Conservation (phyloP, 2,329 filamentous ascomycete species). For the Sarocladiaceae sp. region DNA sequence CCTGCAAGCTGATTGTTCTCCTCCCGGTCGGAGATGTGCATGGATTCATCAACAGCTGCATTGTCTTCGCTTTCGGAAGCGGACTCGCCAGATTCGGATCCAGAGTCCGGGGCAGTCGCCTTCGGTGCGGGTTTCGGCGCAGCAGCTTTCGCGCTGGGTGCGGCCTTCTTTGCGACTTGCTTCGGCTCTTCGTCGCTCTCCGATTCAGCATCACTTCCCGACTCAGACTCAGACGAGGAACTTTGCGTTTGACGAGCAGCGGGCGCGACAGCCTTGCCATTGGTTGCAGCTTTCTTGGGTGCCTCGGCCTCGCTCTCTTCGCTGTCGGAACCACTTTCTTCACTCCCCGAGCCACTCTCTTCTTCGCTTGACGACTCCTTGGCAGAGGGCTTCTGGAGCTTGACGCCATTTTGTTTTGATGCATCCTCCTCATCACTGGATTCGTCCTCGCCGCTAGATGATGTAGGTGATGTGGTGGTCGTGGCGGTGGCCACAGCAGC, state of each 20-base stretch:
- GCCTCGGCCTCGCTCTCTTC: constrained; percentile 2
- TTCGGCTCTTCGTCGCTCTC: constrained; percentile 11
- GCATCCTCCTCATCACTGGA: constrained; percentile 4
- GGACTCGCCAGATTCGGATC: constrained; percentile 9
- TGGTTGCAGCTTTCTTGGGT: constrained; percentile 2
- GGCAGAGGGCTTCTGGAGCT: background rate
- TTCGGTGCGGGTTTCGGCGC: constrained; percentile 10
- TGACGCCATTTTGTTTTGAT: background rate
- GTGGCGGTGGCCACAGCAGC: constrained; percentile 19
- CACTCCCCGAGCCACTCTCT: constrained; percentile 11
- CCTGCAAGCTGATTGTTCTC: constrained; percentile 31
- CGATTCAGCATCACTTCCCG: background rate
- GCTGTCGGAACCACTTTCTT: constrained; percentile 11
- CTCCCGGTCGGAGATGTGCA: constrained; percentile 31
- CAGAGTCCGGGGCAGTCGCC: constrained; percentile 2
- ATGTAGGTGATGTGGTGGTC: constrained; percentile 10
- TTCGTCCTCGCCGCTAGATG: constrained; percentile 7
- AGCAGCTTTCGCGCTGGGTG: background rate
- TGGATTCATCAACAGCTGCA: constrained; percentile 31
- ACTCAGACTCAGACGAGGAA: background rate
- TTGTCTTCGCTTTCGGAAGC: constrained; percentile 16
- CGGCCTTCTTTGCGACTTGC: constrained; percentile 14
- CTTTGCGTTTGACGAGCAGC: background rate
- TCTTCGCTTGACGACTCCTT: constrained; percentile 7
- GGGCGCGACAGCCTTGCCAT: background rate